A percentile compares a stretch with the other conserved stretches of the same genome.
Conservation (phyloP, 108 stramenopile species). For the Schizochytrium sp. region DNA sequence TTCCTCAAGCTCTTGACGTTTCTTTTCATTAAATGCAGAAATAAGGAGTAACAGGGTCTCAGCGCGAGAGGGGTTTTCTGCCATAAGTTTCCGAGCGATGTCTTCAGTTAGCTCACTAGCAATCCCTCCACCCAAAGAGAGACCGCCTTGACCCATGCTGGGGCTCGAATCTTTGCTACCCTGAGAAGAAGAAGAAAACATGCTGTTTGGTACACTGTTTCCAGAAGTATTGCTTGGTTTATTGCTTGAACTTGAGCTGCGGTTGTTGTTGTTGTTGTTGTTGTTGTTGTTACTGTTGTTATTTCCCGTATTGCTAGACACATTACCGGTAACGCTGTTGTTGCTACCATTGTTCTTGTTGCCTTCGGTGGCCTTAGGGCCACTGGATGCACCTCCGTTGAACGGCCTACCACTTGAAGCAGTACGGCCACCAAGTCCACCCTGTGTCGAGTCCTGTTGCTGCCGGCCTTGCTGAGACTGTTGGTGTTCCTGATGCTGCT, state of each 20-base stretch:
- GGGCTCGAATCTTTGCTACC: background rate
- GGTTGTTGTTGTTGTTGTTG: slow-evolving; percentile 29
- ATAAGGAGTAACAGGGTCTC: slow-evolving; percentile 2
- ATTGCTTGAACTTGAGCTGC: background rate
- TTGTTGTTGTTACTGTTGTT: background rate
- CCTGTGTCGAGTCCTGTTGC: too few species aligned
- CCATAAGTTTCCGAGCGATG: slow-evolving; percentile 20
- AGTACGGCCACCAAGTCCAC: too few species aligned
- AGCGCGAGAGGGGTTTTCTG: background rate
- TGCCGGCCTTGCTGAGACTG: background rate
- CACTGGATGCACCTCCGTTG: too few species aligned
- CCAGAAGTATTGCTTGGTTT: background rate
- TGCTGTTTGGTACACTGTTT: background rate
- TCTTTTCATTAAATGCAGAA: slow-evolving; percentile 28
- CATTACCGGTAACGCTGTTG: background rate
- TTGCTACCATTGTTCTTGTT: background rate
- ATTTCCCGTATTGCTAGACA: background rate
- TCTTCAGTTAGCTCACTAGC: slow-evolving; percentile 9
- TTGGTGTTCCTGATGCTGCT: background rate
- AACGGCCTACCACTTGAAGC: too few species aligned
- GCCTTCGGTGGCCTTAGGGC: too few species aligned
- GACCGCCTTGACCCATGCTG: slow-evolving; percentile 14
- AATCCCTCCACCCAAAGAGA: slow-evolving; percentile 47
- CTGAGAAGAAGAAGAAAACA: background rate
- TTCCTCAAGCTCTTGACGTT: slow-evolving; percentile 34